Conservation (phyloP, 257 asterid genomes). For the Przewalskia tangutica region DNA sequence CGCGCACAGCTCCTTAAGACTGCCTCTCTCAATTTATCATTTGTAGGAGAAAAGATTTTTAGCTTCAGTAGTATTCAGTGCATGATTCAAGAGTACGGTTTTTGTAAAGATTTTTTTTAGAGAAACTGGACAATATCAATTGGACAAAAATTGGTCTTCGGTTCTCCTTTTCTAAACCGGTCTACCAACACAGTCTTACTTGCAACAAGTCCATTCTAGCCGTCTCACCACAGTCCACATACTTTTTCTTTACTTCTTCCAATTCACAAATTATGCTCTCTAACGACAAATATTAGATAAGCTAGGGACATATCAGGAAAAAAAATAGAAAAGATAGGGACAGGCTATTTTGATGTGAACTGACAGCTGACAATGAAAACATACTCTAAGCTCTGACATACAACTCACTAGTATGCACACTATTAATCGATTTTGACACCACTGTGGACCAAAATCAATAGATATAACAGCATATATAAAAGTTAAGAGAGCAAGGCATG, state of each 20-base stretch:
- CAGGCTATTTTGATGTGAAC: neutral
- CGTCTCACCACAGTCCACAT: neutral
- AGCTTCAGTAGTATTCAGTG: neutral
- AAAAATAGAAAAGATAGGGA: neutral
- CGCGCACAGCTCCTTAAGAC: neutral
- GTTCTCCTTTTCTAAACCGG: neutral
- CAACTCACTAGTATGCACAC: neutral
- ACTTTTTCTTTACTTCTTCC: neutral
- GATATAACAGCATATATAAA: neutral
- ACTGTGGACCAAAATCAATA: neutral
- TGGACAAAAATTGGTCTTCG: neutral
- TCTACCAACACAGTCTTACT: neutral
- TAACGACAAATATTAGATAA: neutral
- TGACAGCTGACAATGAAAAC: neutral
- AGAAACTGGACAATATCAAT: neutral
- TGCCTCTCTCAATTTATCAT: neutral
- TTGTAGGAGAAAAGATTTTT: neutral
- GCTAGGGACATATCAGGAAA: neutral
- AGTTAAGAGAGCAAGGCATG: slow-evolving; percentile 12
- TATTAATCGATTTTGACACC: neutral
- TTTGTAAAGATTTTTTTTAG: neutral
- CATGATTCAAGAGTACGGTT: neutral
- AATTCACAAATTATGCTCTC: neutral
- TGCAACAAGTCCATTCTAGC: neutral
- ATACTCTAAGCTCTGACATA: neutral